These are phyloP conservation scores for Petunia hybrid DNA, from an alignment of 305 asterid species.

Conservation along the genomic window DNA sequence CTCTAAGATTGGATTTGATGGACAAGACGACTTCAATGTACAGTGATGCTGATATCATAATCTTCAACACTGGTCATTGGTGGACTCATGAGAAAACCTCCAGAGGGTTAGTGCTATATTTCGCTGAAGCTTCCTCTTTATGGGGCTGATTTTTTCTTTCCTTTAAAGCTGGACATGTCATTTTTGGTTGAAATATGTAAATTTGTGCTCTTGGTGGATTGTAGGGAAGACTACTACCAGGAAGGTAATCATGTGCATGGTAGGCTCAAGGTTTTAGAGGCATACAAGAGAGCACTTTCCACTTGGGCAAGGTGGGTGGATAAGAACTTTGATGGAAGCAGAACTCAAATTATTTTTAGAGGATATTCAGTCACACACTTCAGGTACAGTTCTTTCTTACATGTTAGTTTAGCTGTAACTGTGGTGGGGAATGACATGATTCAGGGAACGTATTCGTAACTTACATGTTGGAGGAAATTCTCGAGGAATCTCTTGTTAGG, in stretches of 20 bases:
- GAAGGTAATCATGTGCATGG: constrained; percentile 81
- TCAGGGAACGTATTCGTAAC: not conserved
- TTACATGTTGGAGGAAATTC: not conserved
- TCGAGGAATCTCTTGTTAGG: constrained; percentile 15
- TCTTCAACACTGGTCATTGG: constrained; percentile 97
- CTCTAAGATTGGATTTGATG: constrained; percentile 87
- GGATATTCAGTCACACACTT: constrained; percentile 93
- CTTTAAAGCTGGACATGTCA: constrained; percentile 18
- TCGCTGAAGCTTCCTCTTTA: not conserved
- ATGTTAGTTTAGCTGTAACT: constrained; percentile 5
- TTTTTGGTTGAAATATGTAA: not conserved
- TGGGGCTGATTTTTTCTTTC: not conserved
- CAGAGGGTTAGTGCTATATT: constrained; percentile 62
- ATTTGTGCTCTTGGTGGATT: constrained; percentile 28
- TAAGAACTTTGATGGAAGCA: constrained; percentile 57
- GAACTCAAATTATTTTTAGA: constrained; percentile 75
- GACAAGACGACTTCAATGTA: constrained; percentile 81
- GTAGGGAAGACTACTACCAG: constrained; percentile 90
- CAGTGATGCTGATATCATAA: constrained; percentile 81
- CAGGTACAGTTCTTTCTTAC: constrained; percentile 54
- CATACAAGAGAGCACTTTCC: constrained; percentile 78
- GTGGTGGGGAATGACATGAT: not conserved
- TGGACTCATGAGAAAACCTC: constrained; percentile 99
- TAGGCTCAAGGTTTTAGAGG: constrained; percentile 86
- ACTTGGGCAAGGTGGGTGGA: constrained; percentile 95